These are phyloP conservation scores for Colletotrichum liaoningense DNA, from an alignment of 2,329 filamentous ascomycete species.

Conservation along the genomic window DNA sequence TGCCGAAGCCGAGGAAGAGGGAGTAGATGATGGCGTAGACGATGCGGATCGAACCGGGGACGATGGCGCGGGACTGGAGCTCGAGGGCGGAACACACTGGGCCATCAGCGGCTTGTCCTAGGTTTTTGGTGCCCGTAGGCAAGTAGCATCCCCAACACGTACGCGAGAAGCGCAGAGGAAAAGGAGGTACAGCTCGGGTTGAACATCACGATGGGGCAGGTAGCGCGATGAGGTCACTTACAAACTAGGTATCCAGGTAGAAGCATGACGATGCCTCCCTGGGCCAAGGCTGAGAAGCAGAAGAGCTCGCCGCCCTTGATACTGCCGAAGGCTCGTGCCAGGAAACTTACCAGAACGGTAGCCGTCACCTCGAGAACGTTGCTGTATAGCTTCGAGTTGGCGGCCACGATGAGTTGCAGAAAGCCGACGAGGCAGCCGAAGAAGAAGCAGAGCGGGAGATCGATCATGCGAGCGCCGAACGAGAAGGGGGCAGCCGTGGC, in stretches of 20 bases:
- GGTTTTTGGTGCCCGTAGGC: neutral
- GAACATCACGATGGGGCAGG: neutral
- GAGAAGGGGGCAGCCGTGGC: conserved; percentile 80
- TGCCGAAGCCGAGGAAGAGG: conserved; percentile 77
- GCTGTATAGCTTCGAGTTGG: conserved; percentile 74
- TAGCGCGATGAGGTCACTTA: conserved; percentile 43
- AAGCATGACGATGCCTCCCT: conserved; percentile 74
- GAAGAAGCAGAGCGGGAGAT: conserved; percentile 77
- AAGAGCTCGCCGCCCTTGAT: conserved; percentile 64
- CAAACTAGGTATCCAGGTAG: conserved; percentile 73
- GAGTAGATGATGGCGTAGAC: conserved; percentile 82
- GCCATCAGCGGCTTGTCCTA: conserved; percentile 44
- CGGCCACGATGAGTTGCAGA: conserved; percentile 77
- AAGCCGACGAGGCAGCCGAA: conserved; percentile 77
- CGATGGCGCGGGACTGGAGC: conserved; percentile 75
- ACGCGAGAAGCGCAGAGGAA: conserved; percentile 41
- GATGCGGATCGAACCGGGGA: conserved; percentile 78
- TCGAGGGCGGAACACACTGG: conserved; percentile 66
- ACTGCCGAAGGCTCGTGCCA: conserved; percentile 72
- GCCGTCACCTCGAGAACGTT: conserved; percentile 75
- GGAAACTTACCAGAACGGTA: conserved; percentile 70
- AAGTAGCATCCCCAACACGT: conserved; percentile 4
- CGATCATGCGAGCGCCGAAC: conserved; percentile 77
- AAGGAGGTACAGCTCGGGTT: conserved; percentile 14
- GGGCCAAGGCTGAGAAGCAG: conserved; percentile 74